phyloP scores from a whole-genome alignment of 495 filamentous ascomycete genomes.

The Neurospora sp. region DNA sequence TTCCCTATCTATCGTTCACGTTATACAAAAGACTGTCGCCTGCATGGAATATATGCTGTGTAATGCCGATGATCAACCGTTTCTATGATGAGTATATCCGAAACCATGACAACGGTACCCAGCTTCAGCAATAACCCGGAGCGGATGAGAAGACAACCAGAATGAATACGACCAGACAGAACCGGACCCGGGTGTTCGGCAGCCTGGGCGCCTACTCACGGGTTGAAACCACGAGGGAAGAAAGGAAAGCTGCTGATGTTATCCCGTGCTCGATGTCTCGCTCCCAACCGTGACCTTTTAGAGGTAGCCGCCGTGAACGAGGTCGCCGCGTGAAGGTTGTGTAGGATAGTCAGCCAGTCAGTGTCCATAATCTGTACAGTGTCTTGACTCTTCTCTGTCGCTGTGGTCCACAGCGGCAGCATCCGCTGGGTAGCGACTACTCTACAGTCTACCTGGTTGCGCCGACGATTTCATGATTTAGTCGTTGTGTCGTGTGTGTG shows the following conservation, averaged over 20 bases:
- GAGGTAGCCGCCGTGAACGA: not conserved
- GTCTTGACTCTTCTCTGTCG: not conserved
- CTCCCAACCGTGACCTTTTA: too few species aligned
- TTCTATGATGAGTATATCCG: not conserved
- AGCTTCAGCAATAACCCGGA: not conserved
- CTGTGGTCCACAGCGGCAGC: not conserved
- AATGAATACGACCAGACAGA: not conserved
- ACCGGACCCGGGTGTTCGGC: not conserved
- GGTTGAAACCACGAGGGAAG: not conserved
- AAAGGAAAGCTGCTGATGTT: not conserved
- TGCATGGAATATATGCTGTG: not conserved
- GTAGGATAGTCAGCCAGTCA: not conserved
- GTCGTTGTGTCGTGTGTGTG: too few species aligned
- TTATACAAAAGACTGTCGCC: not conserved
- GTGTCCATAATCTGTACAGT: not conserved
- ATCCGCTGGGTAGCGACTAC: not conserved
- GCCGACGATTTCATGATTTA: too few species aligned
- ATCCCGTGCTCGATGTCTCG: not conserved
- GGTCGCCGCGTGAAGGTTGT: not conserved
- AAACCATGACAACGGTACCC: not conserved
- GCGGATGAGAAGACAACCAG: not conserved
- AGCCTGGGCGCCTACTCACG: not conserved
- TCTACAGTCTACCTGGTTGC: too few species aligned
- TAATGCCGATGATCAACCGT: not conserved
- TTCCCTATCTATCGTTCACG: not conserved